Conservation (phyloP, 768 basidiomycete genomes). For the Rhizopogon vesiculosus region DNA sequence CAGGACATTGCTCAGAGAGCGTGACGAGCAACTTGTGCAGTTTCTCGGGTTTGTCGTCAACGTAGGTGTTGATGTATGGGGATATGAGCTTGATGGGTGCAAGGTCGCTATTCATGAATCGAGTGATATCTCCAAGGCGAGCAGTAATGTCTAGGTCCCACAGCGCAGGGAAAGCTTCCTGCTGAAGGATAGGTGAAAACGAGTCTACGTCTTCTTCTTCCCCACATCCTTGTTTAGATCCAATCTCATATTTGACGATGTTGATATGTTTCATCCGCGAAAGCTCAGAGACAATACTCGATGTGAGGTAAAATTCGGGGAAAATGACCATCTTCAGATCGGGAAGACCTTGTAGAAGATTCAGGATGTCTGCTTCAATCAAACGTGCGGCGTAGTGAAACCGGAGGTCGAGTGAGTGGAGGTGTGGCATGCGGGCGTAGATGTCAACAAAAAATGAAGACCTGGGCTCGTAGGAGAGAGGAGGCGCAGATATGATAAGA, state of each 20-base stretch:
- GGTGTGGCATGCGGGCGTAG: constrained; percentile 44
- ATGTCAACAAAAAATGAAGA: constrained; percentile 32
- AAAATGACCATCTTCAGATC: constrained; percentile 44
- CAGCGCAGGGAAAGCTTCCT: constrained; percentile 50
- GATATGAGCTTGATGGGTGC: constrained; percentile 44
- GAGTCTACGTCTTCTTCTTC: constrained; percentile 36
- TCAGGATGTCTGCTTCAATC: constrained; percentile 37
- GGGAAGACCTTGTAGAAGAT: constrained; percentile 35
- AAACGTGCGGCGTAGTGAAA: constrained; percentile 33
- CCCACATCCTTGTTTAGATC: constrained; percentile 42
- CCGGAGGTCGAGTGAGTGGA: constrained; percentile 44
- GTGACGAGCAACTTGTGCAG: constrained; percentile 38
- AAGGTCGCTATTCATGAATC: constrained; percentile 39
- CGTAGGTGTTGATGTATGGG: constrained; percentile 48
- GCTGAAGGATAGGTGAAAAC: constrained; percentile 39
- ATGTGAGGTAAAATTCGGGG: constrained; percentile 49
- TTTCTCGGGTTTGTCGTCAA: constrained; percentile 35
- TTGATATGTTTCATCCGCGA: constrained; percentile 40
- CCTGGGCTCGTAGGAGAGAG: constrained; percentile 4
- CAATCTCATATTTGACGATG: constrained; percentile 48
- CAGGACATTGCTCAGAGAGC: constrained; percentile 43
- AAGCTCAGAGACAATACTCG: constrained; percentile 39
- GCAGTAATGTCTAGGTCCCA: constrained; percentile 47
- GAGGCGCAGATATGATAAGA: constrained; percentile 29
- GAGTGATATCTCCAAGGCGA: constrained; percentile 36